Evolutionary conservation across 2,329 filamentous ascomycete genomes (phyloP).

Genomic region (Arthrobotrys musiformis): DNA sequence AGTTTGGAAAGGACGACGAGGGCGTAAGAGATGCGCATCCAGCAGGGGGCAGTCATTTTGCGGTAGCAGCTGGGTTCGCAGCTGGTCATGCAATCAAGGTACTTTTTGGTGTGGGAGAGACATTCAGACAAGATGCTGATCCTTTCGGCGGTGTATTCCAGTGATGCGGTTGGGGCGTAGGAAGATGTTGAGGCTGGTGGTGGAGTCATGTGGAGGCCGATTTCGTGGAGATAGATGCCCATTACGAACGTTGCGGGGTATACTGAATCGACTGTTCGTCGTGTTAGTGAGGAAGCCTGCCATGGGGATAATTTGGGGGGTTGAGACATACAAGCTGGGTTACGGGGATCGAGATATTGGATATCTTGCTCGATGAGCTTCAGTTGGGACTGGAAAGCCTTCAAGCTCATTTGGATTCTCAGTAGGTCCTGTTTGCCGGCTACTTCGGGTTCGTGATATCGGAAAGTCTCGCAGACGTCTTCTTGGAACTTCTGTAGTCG

Average conservation of each 20-base stretch:
- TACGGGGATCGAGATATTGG: constrained; percentile 56
- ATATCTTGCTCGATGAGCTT: constrained; percentile 57
- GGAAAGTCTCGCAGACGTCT: constrained; percentile 59
- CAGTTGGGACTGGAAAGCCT: constrained; percentile 58
- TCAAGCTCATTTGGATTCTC: constrained; percentile 58
- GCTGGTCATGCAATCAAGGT: constrained; percentile 42
- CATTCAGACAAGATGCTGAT: constrained; percentile 49
- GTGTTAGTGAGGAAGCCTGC: constrained; percentile 13
- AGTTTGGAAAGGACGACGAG: constrained; percentile 50
- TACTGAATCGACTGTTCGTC: constrained; percentile 53
- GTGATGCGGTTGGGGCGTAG: constrained; percentile 15
- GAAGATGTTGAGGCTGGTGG: constrained; percentile 39
- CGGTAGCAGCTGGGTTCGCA: constrained; percentile 4
- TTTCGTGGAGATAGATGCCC: constrained; percentile 58
- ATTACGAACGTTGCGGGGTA: constrained; percentile 57
- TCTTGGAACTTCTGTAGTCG: constrained; percentile 58
- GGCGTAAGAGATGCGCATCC: constrained; percentile 48
- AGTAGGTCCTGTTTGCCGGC: constrained; percentile 56
- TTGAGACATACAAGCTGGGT: constrained; percentile 23
- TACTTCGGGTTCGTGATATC: constrained; percentile 56
- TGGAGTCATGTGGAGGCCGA: constrained; percentile 44
- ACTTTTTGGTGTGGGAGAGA: constrained; percentile 40
- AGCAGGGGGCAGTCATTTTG: constrained; percentile 23
- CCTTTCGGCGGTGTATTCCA: constrained; percentile 47
- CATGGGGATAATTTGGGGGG: constrained; percentile 15